These are phyloP conservation scores for Clitoria ternatea DNA, from an alignment of 306 rosid species.

Conservation along the genomic window DNA sequence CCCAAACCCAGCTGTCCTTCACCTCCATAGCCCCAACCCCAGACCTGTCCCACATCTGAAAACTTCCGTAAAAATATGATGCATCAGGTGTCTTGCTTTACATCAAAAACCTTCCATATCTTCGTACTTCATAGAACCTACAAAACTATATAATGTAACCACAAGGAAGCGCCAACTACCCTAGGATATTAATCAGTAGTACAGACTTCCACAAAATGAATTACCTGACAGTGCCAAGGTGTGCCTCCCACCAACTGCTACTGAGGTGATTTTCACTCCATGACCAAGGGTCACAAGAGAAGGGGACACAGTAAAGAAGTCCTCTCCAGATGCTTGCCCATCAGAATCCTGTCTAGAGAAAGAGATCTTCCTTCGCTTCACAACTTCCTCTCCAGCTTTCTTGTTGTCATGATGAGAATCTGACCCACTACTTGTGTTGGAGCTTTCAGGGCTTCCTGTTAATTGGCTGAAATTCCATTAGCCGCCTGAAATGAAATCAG, in stretches of 20 bases:
- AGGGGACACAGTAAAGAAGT: constrained; percentile 57
- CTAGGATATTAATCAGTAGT: constrained; percentile 30
- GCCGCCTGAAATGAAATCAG: constrained; percentile 26
- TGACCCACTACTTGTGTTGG: constrained; percentile 48
- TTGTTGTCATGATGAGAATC: constrained; percentile 53
- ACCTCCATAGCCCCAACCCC: constrained; percentile 99
- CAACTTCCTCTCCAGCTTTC: constrained; percentile 59
- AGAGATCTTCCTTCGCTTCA: constrained; percentile 62
- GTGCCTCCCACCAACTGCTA: constrained; percentile 93
- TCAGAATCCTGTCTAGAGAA: constrained; percentile 62
- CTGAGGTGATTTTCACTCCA: constrained; percentile 62
- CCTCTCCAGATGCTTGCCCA: constrained; percentile 55
- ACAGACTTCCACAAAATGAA: constrained; percentile 20
- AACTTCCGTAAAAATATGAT: constrained; percentile 78
- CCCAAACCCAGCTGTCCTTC: constrained; percentile 99
- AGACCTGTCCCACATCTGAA: constrained; percentile 99
- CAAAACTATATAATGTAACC: constrained; percentile 79
- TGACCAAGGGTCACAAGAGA: constrained; percentile 56
- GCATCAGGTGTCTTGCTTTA: constrained; percentile 79
- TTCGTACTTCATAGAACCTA: constrained; percentile 77
- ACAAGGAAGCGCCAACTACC: constrained; percentile 50
- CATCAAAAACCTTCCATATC: constrained; percentile 86
- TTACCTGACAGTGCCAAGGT: constrained; percentile 86
- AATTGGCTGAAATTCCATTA: constrained; percentile 34
- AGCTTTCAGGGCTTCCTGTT: constrained; percentile 56